Base-by-base conservation (phyloP, 2,329 filamentous ascomycete species). In the Talaromyces sp. region DNA sequence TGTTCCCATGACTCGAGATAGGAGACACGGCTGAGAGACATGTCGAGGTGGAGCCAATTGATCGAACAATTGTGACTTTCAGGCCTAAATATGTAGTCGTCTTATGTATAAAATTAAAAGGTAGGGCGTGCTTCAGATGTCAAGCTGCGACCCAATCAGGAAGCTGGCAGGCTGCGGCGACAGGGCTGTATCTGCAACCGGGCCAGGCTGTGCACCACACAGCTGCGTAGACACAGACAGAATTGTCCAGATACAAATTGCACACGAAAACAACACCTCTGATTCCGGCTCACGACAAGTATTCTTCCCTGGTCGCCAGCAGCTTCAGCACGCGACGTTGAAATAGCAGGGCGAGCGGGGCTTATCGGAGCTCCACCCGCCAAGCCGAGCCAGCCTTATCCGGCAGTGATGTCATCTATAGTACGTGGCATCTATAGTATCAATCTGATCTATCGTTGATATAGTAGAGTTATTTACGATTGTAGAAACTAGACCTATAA, bases 1-100 rank as follows among this genome's bases (percentile, higher is more conserved):
- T 72, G 72, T 49, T 77, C 76, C 72, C 76, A 78, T 50, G 75
- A 74, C 65, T 79, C 76, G n/a, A 78, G 65, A 46, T 77, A 79
- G 38, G 74, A 72, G 51, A 78, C 69, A 58, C 77, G 74, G 55
- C 71, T 71, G 17, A 79, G 67, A 54, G 77, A 78, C 77, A 79
- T 79, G 24, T 38, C 35, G 35, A 38, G 17, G 17, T 2, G 35
- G 17, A 3, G 2, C 10, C 29, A 31, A 31, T 31, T 27, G 13
- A 14, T 32, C 32, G 13, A 35, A 14, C 32, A 35, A 14, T 35
- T 35, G 32, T 32, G 31, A 27, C 26, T 27, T 27, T n/a, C n/a
- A n/a, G n/a, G n/a, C 26, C 26, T 27, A 27, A 27, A 27, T 27
- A 27, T 4, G 2, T 32, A 32, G 31, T 35, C 32, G 32, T 5